Conservation (phyloP, 164 flowering plant species). For the Piper longum region DNA sequence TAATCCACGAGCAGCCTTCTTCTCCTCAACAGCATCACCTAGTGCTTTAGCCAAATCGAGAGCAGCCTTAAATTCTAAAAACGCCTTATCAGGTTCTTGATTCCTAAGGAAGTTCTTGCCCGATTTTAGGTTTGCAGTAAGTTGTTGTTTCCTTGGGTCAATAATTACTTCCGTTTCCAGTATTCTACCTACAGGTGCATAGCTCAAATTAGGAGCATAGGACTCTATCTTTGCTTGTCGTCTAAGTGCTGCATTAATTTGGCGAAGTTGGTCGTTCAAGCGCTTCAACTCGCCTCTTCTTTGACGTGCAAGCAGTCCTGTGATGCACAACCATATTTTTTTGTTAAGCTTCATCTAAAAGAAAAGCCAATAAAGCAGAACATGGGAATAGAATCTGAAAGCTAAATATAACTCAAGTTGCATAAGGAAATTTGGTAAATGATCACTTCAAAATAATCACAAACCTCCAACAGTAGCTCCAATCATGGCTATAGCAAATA, state of each 20-base stretch:
- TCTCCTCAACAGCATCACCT: conserved; percentile 69
- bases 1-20: conserved; percentile 95
- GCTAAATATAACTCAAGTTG: background rate
- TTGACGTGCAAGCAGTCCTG: conserved; percentile 88
- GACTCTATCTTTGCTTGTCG: conserved; percentile 98
- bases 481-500: conserved; percentile 57
- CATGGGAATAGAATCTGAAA: background rate
- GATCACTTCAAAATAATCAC: conserved; percentile 1
- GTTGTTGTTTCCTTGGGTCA: conserved; percentile 61
- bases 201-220: conserved; percentile 83
- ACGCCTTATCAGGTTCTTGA: conserved; percentile 72
- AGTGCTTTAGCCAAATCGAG: conserved; percentile 70
- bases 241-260: conserved; percentile 84
- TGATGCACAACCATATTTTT: background rate
- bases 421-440: background rate
- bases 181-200: conserved; percentile 75
- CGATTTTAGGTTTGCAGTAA: conserved; percentile 49
- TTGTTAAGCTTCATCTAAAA: background rate
- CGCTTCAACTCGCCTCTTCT: conserved; percentile 63
- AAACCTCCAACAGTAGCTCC: conserved; percentile 92
- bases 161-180: conserved; percentile 61
- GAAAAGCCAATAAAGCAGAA: background rate
- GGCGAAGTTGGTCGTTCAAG: conserved; percentile 83
- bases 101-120: conserved; percentile 79
- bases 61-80: conserved; percentile 54